These are phyloP conservation scores for Trichoderma polysporum DNA, from an alignment of 2,329 filamentous ascomycete genomes.

Conservation along the genomic window DNA sequence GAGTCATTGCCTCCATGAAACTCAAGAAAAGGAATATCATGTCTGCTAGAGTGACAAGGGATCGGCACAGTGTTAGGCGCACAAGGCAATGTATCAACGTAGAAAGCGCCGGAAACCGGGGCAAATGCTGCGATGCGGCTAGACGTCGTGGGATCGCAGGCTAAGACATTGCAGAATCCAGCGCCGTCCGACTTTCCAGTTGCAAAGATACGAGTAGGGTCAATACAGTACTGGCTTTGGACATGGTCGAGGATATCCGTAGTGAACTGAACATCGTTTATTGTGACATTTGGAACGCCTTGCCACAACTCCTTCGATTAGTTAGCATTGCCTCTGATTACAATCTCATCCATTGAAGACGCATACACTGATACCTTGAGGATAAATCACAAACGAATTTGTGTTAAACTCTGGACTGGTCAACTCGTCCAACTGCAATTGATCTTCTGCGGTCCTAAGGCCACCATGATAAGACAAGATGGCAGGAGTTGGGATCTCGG, in stretches of 20 bases:
- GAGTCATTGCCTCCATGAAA: constrained; percentile 7
- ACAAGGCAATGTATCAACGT: neutral
- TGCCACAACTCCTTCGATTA: neutral
- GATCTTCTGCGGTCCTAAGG: neutral
- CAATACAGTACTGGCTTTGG: constrained; percentile 1
- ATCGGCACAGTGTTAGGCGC: neutral
- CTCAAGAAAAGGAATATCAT: neutral
- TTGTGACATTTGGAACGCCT: neutral
- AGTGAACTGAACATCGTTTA: neutral
- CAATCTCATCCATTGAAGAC: neutral
- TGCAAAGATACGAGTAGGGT: neutral
- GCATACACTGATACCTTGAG: constrained; percentile 2
- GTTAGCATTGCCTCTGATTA: neutral
- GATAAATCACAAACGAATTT: neutral
- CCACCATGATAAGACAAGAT: constrained; percentile 2
- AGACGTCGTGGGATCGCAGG: neutral
- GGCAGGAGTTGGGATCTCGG: neutral
- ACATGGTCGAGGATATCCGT: constrained; percentile 1
- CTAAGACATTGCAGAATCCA: neutral
- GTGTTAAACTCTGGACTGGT: neutral
- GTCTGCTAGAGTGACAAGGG: neutral
- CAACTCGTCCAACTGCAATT: neutral
- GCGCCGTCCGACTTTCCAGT: constrained; percentile 3
- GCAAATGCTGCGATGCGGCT: neutral
- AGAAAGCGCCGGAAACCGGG: constrained; percentile 1